phyloP scores from a whole-genome alignment of 768 basidiomycete species.

The Suillus subaureus region DNA sequence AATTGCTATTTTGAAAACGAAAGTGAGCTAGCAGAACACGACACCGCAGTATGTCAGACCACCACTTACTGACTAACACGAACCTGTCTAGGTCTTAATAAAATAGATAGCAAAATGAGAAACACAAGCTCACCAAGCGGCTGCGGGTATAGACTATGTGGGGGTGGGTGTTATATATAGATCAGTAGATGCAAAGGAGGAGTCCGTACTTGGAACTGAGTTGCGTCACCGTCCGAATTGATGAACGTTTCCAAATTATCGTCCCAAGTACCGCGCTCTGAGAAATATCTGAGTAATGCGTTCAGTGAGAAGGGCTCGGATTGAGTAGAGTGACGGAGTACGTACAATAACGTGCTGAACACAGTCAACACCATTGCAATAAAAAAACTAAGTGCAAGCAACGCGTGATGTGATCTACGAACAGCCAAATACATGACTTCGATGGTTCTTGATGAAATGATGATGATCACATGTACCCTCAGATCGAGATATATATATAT shows the following conservation, averaged over 20 bases:
- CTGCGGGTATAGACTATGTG: slow-evolving; percentile 65
- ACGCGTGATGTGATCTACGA: slow-evolving; percentile 81
- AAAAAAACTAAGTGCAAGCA: slow-evolving; percentile 87
- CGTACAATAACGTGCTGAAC: slow-evolving; percentile 83
- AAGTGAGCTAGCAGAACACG: not conserved
- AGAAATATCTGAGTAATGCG: slow-evolving; percentile 65
- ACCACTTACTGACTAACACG: slow-evolving; percentile 72
- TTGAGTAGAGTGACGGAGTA: slow-evolving; percentile 10
- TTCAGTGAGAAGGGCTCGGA: not conserved
- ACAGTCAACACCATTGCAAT: slow-evolving; percentile 85
- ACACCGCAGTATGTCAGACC: not conserved
- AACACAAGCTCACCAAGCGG: slow-evolving; percentile 66
- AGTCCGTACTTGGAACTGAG: slow-evolving; percentile 67
- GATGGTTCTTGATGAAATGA: slow-evolving; percentile 57
- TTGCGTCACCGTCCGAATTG: slow-evolving; percentile 82
- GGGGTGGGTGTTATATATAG: not conserved
- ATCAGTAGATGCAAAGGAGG: not conserved
- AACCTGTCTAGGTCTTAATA: slow-evolving; percentile 45
- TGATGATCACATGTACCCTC: slow-evolving; percentile 5
- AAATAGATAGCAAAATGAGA: slow-evolving; percentile 1
- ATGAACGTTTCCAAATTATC: slow-evolving; percentile 76
- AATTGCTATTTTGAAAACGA: slow-evolving; percentile 54
- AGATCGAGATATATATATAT: not conserved
- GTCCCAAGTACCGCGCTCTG: slow-evolving; percentile 91
- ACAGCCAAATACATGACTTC: slow-evolving; percentile 94